Evolutionary conservation across 768 basidiomycete species (phyloP).

Genomic region (Pisolithus tinctorius): DNA sequence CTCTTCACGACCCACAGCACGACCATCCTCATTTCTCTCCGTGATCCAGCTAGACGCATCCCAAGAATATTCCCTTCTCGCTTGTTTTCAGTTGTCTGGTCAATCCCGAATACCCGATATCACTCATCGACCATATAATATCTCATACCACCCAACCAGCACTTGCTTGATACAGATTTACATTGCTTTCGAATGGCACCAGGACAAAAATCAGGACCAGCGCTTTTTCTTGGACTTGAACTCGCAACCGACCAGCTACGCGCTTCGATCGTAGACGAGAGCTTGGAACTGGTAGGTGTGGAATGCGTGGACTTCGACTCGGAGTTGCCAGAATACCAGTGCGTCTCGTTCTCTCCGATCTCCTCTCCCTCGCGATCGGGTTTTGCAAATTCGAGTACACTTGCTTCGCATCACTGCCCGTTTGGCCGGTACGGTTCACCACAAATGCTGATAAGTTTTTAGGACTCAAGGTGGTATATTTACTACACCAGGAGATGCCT

Average conservation of each 20-base stretch:
- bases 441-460: constrained; percentile 14
- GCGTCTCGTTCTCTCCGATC: constrained; percentile 29
- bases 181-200: constrained; percentile 21
- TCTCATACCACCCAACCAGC: neutral
- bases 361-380: neutral
- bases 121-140: neutral
- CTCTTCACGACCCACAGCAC: too few relatives aligned
- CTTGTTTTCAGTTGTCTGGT: too few relatives aligned
- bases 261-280: constrained; percentile 78
- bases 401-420: too few relatives aligned
- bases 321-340: constrained; percentile 78
- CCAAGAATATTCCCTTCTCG: too few relatives aligned
- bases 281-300: constrained; percentile 73
- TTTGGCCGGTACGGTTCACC: neutral
- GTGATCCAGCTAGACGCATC: too few relatives aligned
- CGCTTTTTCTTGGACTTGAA: constrained; percentile 83
- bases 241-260: constrained; percentile 79
- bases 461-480: constrained; percentile 86
- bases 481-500: constrained; percentile 80
- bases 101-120: neutral
- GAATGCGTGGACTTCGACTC: constrained; percentile 80
- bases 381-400: too few relatives aligned
- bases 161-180: neutral
- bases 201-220: constrained; percentile 33
- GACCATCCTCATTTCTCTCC: too few relatives aligned